Base-by-base conservation (phyloP, 2,329 filamentous ascomycete genomes). In the Colletotrichum sp. region DNA sequence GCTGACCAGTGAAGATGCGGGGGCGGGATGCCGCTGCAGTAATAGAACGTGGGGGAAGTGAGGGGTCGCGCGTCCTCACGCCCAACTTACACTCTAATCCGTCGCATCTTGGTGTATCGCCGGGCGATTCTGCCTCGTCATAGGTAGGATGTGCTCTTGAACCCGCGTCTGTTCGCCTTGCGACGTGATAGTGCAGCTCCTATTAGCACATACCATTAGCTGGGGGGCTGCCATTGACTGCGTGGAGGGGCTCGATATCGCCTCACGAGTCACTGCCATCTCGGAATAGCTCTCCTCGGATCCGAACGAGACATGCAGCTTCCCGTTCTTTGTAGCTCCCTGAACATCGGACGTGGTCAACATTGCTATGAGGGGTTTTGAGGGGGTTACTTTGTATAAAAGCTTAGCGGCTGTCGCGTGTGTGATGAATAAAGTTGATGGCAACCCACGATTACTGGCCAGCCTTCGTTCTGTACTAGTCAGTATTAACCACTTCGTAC, bases 41-140 rank as follows among this genome's bases (percentile, higher is more conserved):
- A 81, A 79, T 71, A 69, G 78, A 82, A 82, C 81, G 81, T 83
- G 81, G 82, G 81, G 82, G 81, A 81, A 77, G 63, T 79, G 77
- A 79, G 79, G 79, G 79, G 79, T 80, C 36, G 21, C 34, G 21
- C 44, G 63, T 34, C 59, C 44, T 76, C 49, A 32, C 52, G 44
- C 75, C 55, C 39, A 39, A 69, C 57, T 76, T n/a, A 39, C 70
- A 76, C 70, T 30, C 73, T 66, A 72, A 60, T 66, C 63, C 49
- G 71, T 78, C 68, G 64, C 69, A 77, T 76, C 49, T 69, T 26
- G 62, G 59, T 57, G 28, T 71, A 63, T 72, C 63, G 71, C 69
- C n/a, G n/a, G 59, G 18, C 18, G n/a, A 49, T 65, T 34, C 52
- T 52, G 34, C 18, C n/a, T 34, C 39, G 44, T 63, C 59, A 76